phyloP scores from a whole-genome alignment of 306 rosid species.

The Dalbergia cultrata region DNA sequence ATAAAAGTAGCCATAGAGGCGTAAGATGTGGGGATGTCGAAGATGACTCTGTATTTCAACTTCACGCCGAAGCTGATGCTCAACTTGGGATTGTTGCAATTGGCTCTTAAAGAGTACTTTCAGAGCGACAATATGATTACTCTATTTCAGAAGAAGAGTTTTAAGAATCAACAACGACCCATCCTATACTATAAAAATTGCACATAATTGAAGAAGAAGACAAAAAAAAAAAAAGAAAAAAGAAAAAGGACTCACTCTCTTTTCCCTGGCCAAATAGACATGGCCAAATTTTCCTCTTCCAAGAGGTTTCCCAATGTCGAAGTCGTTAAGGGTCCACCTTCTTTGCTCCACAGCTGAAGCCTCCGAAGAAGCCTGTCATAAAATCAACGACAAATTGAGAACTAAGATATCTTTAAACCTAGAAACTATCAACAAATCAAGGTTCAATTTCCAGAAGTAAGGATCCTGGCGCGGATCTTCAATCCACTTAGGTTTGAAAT shows the following conservation, averaged over 20 bases:
- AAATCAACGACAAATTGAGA: neutral
- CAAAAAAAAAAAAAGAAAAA: neutral
- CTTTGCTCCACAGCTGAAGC: slow-evolving; percentile 70
- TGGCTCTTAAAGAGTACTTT: slow-evolving; percentile 98
- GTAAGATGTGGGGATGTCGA: slow-evolving; percentile 91
- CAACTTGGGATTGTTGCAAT: slow-evolving; percentile 98
- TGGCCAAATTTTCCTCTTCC: slow-evolving; percentile 99
- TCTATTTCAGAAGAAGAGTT: slow-evolving; percentile 61
- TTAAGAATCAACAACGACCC: neutral
- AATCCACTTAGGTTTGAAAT: neutral
- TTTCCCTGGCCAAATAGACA: slow-evolving; percentile 97
- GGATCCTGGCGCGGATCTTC: neutral
- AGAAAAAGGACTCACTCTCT: slow-evolving; percentile 64
- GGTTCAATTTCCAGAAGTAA: neutral
- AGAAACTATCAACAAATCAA: no score
- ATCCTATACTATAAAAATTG: neutral
- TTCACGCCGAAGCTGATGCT: slow-evolving; percentile 97
- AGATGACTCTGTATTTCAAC: slow-evolving; percentile 99
- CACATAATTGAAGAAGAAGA: neutral
- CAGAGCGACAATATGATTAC: slow-evolving; percentile 92
- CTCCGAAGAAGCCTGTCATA: slow-evolving; percentile 64
- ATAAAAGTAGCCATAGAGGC: slow-evolving; percentile 95
- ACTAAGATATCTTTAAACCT: neutral
- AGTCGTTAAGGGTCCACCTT: slow-evolving; percentile 93
- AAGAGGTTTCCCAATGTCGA: slow-evolving; percentile 95